These are phyloP conservation scores for Exophiala sideris DNA, from an alignment of 2,329 filamentous ascomycete species.

Conservation along the genomic window DNA sequence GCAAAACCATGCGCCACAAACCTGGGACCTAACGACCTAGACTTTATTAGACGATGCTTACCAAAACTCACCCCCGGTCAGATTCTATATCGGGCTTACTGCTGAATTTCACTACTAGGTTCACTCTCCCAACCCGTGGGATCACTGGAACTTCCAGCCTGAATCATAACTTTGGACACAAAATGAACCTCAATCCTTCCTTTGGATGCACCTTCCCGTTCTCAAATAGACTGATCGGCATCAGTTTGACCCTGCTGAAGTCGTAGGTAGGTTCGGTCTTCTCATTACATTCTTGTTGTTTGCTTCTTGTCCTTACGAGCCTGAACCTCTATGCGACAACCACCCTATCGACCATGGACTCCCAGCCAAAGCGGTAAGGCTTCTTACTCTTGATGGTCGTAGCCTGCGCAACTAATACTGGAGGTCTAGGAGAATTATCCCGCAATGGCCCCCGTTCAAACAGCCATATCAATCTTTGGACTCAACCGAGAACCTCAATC, in stretches of 20 bases:
- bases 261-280: background rate
- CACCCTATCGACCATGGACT: constrained; percentile 10
- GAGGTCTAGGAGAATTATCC: constrained; percentile 18
- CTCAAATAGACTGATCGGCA: background rate
- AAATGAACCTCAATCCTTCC: background rate
- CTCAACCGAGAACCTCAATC: constrained; percentile 22
- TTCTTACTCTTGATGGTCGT: background rate
- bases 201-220: background rate
- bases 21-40: background rate
- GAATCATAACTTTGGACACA: background rate
- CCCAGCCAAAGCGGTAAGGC: constrained; percentile 19
- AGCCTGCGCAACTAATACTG: background rate
- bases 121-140: background rate
- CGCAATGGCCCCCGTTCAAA: constrained; percentile 24
- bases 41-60: background rate
- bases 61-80: background rate
- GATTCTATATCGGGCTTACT: constrained; percentile 1
- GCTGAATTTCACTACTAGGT: background rate
- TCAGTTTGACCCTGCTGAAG: background rate
- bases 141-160: background rate
- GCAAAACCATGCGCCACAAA: too few species aligned
- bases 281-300: background rate
- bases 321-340: constrained; percentile 6
- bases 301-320: background rate
- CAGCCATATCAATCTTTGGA: constrained; percentile 24